Conservation (phyloP, 345 rosid genomes). For the Tarenaya hassleriana region DNA sequence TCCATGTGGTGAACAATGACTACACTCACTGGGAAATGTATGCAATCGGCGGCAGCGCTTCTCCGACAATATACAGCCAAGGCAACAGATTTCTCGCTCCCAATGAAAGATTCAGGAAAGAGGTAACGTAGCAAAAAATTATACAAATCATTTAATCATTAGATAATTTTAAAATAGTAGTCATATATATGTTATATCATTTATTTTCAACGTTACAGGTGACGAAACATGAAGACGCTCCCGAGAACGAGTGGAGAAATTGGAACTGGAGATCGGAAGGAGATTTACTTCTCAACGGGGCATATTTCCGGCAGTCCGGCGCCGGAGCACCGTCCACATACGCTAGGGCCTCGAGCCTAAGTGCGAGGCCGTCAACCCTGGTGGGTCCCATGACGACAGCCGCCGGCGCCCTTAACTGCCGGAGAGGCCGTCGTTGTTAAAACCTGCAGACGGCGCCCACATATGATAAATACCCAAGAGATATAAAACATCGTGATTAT, state of each 20-base stretch:
- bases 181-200: not conserved
- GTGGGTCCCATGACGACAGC: slow-evolving; percentile 54
- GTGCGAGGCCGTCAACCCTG: slow-evolving; percentile 61
- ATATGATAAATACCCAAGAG: not conserved
- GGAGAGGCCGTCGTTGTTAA: slow-evolving; percentile 51
- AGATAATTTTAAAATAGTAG: too few species aligned
- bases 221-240: slow-evolving; percentile 69
- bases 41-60: slow-evolving; percentile 82
- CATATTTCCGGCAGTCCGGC: slow-evolving; percentile 56
- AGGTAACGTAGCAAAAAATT: slow-evolving; percentile 37
- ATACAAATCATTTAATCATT: too few species aligned
- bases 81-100: slow-evolving; percentile 82
- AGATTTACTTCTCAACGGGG: slow-evolving; percentile 63
- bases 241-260: slow-evolving; percentile 47
- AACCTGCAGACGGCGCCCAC: too few species aligned
- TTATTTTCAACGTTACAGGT: slow-evolving; percentile 29
- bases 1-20: slow-evolving; percentile 86
- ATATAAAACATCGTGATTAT: slow-evolving; percentile 9
- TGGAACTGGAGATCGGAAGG: slow-evolving; percentile 88
- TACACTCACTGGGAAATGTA: slow-evolving; percentile 85
- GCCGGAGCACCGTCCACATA: slow-evolving; percentile 43
- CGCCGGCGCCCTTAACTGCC: slow-evolving; percentile 57
- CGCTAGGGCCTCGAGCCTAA: slow-evolving; percentile 67
- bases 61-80: slow-evolving; percentile 72
- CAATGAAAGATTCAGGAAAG: slow-evolving; percentile 39